Base-by-base conservation (phyloP, 345 rosid species). In the Barbarea vulgaris region DNA sequence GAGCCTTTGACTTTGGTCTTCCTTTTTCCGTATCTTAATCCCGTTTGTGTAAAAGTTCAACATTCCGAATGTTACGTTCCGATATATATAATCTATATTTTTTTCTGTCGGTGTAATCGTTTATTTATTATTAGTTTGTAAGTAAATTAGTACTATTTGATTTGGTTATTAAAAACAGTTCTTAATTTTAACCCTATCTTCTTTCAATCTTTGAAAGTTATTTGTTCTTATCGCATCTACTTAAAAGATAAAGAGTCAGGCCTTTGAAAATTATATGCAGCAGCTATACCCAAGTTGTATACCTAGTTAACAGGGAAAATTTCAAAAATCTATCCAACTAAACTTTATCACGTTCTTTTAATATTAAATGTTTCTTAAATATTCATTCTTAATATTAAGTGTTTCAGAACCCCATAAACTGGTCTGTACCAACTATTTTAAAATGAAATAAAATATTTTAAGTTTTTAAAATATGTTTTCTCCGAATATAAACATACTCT, bases 1-100 rank as follows among this genome's bases (percentile, higher is more conserved):
- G 75, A 60, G 75, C 28, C 67, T 72, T 72, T 74, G 72, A 65
- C 72, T 65, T 46, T 65, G 59, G 78, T 74, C 78, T 65, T 18
- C 56, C 24, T 22, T 55, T 73, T 62, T 19, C 4, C 12, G 61
- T 61, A 51, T 62, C 64, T 64, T 63, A 14, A 73, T 54, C 64
- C 54, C 57, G 14, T 64, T 73, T 73, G 13, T 33, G 24, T 65
- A 24, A 65, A 71, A 28, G 15, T 73, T 64, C 57, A 55, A 64
- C 70, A 64, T 31, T 64, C 56, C 70, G 36, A 64, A 64, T 54
- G 48, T 42, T 30, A 73, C 66, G 66, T 65, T 54, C 9, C 37
- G 12, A 54, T 73, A 4, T 4, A 19, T 30, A 33, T 12, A 30
- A 36, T 39, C 33, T 52, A 22, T n/a, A 6, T 39, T 15, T 3